These are phyloP conservation scores for Aeschynomene evenia DNA, from an alignment of 306 rosid genomes.

Conservation along the genomic window DNA sequence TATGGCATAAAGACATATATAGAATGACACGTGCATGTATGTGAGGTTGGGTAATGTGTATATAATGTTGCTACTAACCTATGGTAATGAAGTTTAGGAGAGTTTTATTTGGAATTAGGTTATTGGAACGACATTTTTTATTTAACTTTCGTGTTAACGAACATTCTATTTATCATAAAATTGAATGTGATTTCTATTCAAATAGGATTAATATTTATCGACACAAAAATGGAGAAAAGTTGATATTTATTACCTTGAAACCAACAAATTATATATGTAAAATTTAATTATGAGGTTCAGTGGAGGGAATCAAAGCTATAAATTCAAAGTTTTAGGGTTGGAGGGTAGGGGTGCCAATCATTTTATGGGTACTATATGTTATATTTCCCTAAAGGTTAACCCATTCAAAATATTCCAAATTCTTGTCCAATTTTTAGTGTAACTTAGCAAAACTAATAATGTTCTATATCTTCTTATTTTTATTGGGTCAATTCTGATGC, in stretches of 20 bases:
- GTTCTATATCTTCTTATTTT: too few relatives aligned
- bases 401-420: conserved; percentile 11
- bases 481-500: too few relatives aligned
- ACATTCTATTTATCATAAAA: too few relatives aligned
- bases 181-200: too few relatives aligned
- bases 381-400: conserved; percentile 36
- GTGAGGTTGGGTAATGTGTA: background rate
- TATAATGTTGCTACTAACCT: background rate
- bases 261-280: background rate
- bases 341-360: background rate
- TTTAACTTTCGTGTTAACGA: too few relatives aligned
- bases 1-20: conserved; percentile 11
- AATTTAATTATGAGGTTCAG: background rate
- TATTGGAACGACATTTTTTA: too few relatives aligned
- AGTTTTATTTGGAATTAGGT: too few relatives aligned
- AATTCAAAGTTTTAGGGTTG: background rate
- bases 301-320: conserved; percentile 27
- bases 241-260: background rate
- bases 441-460: conserved; percentile 34
- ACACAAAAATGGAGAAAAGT: too few relatives aligned
- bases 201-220: too few relatives aligned
- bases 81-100: background rate
- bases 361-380: background rate
- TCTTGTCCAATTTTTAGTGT: conserved; percentile 44
- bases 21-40: conserved; percentile 45